Percentiles rank a stretch among this genome's conserved stretches.
phyloP scores from a whole-genome alignment of 257 asterid genomes.

The Perilla frutescens region DNA sequence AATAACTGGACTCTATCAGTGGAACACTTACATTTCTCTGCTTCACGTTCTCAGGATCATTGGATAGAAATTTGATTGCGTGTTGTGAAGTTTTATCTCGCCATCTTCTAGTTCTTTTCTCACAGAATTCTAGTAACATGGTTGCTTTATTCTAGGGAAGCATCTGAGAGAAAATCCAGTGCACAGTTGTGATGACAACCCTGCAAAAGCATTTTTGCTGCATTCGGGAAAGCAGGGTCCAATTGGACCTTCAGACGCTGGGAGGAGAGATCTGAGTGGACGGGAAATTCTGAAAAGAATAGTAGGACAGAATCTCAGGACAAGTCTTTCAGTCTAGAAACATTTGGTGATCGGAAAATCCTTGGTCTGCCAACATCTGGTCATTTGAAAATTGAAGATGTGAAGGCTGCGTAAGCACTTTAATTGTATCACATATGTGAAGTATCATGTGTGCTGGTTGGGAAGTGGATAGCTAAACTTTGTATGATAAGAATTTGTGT shows the following conservation, averaged over 20 bases:
- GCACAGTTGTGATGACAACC: constrained; percentile 54
- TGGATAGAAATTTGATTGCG: background rate
- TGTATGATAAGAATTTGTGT: constrained; percentile 8
- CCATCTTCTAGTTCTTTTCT: background rate
- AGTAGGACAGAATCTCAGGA: constrained; percentile 41
- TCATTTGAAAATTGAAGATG: constrained; percentile 74
- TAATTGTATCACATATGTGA: background rate
- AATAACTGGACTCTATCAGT: background rate
- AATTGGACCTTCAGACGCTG: constrained; percentile 57
- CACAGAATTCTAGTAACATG: constrained; percentile 12
- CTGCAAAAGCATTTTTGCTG: constrained; percentile 57
- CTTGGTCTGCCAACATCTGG: constrained; percentile 81
- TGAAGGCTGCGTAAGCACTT: constrained; percentile 88
- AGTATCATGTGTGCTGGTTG: background rate
- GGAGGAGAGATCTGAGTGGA: constrained; percentile 52
- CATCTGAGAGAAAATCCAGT: constrained; percentile 38
- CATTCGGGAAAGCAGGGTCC: constrained; percentile 57
- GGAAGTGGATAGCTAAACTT: no score
- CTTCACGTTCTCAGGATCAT: background rate
- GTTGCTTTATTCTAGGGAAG: constrained; percentile 54
- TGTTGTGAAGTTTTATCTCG: constrained; percentile 11
- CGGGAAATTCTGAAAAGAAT: constrained; percentile 48
- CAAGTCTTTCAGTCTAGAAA: constrained; percentile 40
- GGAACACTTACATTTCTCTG: background rate
- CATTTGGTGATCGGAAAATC: constrained; percentile 61